Conservation (phyloP, 2,329 filamentous ascomycete species). For the Cladosporium oxysporum region DNA sequence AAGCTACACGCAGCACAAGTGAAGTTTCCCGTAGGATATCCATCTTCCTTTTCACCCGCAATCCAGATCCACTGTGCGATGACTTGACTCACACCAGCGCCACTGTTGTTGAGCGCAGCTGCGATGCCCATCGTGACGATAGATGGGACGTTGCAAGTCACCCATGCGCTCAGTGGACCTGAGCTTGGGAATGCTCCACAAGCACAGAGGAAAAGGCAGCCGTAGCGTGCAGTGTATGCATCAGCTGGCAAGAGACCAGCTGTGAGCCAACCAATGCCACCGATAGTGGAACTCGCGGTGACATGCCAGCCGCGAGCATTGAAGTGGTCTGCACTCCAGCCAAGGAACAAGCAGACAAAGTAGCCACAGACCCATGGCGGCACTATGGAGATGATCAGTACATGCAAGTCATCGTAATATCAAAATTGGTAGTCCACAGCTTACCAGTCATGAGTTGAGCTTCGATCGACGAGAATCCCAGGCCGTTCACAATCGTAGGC, state of each 20-base stretch:
- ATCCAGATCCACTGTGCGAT: conserved; percentile 47
- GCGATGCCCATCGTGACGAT: conserved; percentile 42
- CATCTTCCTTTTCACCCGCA: conserved; percentile 31
- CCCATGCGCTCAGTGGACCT: conserved; percentile 42
- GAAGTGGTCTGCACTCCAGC: conserved; percentile 30
- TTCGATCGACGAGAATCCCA: conserved; percentile 49
- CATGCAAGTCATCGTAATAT: no score
- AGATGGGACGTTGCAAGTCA: conserved; percentile 43
- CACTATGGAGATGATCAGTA: conserved; percentile 21
- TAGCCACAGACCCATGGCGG: conserved; percentile 40
- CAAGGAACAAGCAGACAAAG: conserved; percentile 33
- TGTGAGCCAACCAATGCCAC: conserved; percentile 31
- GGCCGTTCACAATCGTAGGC: conserved; percentile 51
- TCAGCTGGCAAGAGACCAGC: conserved; percentile 30
- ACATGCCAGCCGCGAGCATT: conserved; percentile 32
- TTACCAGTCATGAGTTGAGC: conserved; percentile 43
- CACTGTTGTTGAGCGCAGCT: conserved; percentile 42
- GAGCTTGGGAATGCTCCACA: conserved; percentile 42
- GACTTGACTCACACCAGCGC: conserved; percentile 42
- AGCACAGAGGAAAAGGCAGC: conserved; percentile 42
- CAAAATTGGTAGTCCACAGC: not conserved
- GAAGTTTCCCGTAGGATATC: conserved; percentile 45
- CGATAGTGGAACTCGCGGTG: conserved; percentile 26
- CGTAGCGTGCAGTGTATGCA: conserved; percentile 37
- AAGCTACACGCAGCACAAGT: conserved; percentile 45